A percentile compares a stretch with the other conserved stretches of the same genome.
Evolutionary conservation across 208 protist genomes (phyloP).

Genomic region (Acanthamoeba lenticulata): DNA sequence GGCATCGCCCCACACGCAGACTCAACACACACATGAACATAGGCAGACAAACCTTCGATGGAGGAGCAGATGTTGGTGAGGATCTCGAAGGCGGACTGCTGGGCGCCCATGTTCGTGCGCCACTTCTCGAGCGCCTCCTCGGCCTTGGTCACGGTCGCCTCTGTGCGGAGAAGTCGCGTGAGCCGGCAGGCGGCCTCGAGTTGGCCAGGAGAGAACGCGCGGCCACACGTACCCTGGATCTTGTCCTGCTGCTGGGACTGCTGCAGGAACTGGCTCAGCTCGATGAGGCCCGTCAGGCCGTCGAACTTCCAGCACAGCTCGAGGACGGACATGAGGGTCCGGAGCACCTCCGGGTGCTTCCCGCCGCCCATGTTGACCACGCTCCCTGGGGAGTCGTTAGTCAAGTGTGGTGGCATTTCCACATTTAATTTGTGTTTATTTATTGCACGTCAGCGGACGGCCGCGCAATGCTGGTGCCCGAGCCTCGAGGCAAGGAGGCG

Average conservation of each 20-base stretch:
- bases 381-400: not conserved
- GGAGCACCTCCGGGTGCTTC: not conserved
- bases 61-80: slow-evolving; percentile 49
- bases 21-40: no score
- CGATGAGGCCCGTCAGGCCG: not conserved
- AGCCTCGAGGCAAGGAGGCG: no score
- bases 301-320: slow-evolving; percentile 50
- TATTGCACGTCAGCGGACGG: no score
- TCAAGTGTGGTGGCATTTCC: no score
- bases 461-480: no score
- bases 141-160: not conserved
- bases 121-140: slow-evolving; percentile 39
- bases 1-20: no score
- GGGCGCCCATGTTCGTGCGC: not conserved
- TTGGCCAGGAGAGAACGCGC: no score
- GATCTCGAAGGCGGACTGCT: slow-evolving; percentile 22
- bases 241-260: slow-evolving; percentile 25
- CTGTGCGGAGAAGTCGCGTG: not conserved
- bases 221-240: not conserved
- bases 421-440: no score
- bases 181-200: not conserved
- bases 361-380: slow-evolving; percentile 52
- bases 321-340: slow-evolving; percentile 15
- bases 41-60: not conserved
- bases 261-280: not conserved